phyloP scores from a whole-genome alignment of 768 basidiomycete genomes.

The Tricholoma terreum region DNA sequence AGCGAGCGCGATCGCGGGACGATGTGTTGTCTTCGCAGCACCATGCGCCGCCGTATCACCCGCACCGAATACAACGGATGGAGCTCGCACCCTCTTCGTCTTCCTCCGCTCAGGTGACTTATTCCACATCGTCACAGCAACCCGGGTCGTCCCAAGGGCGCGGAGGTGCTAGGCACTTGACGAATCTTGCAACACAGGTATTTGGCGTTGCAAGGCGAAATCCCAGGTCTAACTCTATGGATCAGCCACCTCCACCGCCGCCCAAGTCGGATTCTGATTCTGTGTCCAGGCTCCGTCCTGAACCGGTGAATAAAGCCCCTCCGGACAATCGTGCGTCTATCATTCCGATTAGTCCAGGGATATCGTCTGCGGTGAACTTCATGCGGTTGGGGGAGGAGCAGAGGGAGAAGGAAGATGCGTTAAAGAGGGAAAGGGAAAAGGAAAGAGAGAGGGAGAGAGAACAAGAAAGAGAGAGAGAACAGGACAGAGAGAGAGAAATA shows the following conservation, averaged over 20 bases:
- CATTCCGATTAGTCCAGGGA: conserved; percentile 54
- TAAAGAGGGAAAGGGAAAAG: conserved; percentile 11
- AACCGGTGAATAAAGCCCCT: not conserved
- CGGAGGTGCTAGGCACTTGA: conserved; percentile 32
- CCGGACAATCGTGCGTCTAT: conserved; percentile 43
- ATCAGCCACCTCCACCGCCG: conserved; percentile 17
- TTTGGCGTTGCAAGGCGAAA: conserved; percentile 27
- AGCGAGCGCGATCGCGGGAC: conserved; percentile 12
- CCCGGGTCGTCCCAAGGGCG: conserved; percentile 1
- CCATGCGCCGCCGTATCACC: not conserved
- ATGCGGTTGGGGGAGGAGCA: conserved; percentile 41
- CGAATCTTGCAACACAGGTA: conserved; percentile 45
- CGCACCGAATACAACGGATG: conserved; percentile 9
- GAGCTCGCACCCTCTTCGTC: conserved; percentile 25
- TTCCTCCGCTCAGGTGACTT: conserved; percentile 20
- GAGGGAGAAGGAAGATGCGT: conserved; percentile 9
- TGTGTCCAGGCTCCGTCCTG: not conserved
- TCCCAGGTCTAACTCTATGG: conserved; percentile 4
- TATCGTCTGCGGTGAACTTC: conserved; percentile 56
- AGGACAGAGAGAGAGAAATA: conserved; percentile 13
- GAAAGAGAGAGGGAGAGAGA: conserved; percentile 7
- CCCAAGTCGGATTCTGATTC: conserved; percentile 11
- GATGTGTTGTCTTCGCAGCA: conserved; percentile 8
- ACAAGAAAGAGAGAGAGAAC: conserved; percentile 6
- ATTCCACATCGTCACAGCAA: not conserved